Evolutionary conservation across 75 land plant genomes (phyloP).

Genomic region (Sequoia sempervirens): DNA sequence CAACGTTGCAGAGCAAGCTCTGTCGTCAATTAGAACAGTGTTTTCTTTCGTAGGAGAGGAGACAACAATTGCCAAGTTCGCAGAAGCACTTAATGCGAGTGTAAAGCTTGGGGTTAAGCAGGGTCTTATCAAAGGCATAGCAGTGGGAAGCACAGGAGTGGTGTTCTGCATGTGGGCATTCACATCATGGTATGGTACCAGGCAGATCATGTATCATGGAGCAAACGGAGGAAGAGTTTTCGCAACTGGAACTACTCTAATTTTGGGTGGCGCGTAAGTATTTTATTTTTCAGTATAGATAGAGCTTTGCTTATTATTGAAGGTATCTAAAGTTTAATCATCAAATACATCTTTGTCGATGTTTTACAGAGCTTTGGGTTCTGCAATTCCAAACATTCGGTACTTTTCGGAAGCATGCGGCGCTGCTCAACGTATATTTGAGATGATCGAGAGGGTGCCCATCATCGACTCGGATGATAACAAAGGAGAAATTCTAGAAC

Average conservation of each 20-base stretch:
- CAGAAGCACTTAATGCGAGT: conserved; percentile 21
- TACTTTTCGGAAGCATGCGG: conserved; percentile 61
- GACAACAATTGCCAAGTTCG: conserved; percentile 13
- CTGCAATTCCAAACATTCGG: conserved; percentile 58
- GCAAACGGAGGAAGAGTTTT: conserved; percentile 31
- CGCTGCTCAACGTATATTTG: conserved; percentile 55
- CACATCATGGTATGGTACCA: conserved; percentile 35
- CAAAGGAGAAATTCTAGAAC: conserved; percentile 34
- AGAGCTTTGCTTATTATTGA: background rate
- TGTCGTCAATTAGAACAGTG: conserved; percentile 46
- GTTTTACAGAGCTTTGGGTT: conserved; percentile 47
- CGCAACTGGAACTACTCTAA: conserved; percentile 15
- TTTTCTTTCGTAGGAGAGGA: conserved; percentile 51
- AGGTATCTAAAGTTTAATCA: background rate
- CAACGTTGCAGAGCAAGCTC: conserved; percentile 34
- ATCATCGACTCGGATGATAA: conserved; percentile 55
- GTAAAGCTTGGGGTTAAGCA: conserved; percentile 44
- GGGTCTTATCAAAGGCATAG: conserved; percentile 45
- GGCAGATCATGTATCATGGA: conserved; percentile 27
- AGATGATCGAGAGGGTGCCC: conserved; percentile 62
- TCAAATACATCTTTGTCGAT: background rate
- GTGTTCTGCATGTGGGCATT: conserved; percentile 44
- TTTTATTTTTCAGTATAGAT: background rate
- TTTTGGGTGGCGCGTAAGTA: conserved; percentile 47
- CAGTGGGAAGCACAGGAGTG: conserved; percentile 49